phyloP scores from a whole-genome alignment of 129 eudicot species.

The Lonicera japonica region DNA sequence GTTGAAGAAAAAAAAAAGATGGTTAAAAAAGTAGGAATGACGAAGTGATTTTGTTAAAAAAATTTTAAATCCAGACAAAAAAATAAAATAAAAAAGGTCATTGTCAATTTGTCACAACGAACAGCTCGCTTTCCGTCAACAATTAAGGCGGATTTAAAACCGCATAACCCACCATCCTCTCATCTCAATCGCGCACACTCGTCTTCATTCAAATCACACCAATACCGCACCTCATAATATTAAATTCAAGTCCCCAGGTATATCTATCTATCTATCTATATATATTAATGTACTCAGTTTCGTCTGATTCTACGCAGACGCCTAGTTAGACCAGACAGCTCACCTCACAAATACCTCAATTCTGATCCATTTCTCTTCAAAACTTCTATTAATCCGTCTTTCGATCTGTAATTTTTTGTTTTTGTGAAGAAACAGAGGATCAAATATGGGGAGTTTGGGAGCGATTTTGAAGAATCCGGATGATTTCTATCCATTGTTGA shows the following conservation, averaged over 20 bases:
- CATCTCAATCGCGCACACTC: background rate
- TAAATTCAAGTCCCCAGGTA: too few relatives aligned
- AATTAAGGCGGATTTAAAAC: conserved; percentile 1
- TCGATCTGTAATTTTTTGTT: conserved; percentile 2
- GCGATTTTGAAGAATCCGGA: conserved; percentile 84
- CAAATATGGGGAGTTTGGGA: conserved; percentile 64
- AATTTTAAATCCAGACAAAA: too few relatives aligned
- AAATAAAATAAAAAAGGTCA: too few relatives aligned
- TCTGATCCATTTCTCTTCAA: background rate
- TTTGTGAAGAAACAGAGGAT: background rate
- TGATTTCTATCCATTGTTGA: conserved; percentile 70
- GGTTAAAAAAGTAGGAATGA: too few relatives aligned
- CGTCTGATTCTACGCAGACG: background rate
- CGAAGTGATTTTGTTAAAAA: too few relatives aligned
- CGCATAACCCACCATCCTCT: background rate
- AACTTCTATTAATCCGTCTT: background rate
- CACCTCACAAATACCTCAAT: background rate
- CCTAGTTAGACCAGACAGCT: background rate
- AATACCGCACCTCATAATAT: too few relatives aligned
- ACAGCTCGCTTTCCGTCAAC: conserved; percentile 1
- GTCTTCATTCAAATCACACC: background rate
- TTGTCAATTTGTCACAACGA: background rate
- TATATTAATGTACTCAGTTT: background rate
- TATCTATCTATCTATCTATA: too few relatives aligned
- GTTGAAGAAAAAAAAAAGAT: too few relatives aligned